phyloP scores from a whole-genome alignment of 2,329 filamentous ascomycete species.

The Talaromyces sp. region DNA sequence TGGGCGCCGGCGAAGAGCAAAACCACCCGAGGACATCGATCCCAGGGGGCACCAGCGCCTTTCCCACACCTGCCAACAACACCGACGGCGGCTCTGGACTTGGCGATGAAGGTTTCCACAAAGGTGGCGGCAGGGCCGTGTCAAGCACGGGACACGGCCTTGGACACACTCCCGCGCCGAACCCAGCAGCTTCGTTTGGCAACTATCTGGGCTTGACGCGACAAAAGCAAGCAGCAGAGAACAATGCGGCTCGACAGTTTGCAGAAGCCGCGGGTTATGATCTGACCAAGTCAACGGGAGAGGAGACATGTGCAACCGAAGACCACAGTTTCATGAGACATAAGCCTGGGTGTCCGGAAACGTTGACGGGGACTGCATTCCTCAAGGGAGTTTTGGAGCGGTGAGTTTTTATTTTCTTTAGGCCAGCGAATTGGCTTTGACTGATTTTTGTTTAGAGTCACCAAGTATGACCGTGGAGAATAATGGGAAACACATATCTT shows the following conservation, averaged over 20 bases:
- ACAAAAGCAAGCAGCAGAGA: conserved; percentile 13
- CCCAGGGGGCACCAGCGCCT: conserved; percentile 10
- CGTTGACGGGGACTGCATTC: conserved; percentile 1
- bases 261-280: not conserved
- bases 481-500: not conserved
- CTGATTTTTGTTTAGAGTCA: not conserved
- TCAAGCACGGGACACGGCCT: conserved; percentile 5
- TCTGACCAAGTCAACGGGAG: conserved; percentile 10
- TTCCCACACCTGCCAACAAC: conserved; percentile 12
- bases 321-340: conserved; percentile 11
- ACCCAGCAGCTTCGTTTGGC: conserved; percentile 21
- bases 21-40: conserved; percentile 6
- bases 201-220: conserved; percentile 22
- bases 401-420: not conserved
- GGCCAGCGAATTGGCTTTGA: not conserved
- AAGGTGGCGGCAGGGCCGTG: conserved; percentile 5
- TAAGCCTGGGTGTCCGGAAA: conserved; percentile 9
- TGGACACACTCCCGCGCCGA: conserved; percentile 7
- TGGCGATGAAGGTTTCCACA: conserved; percentile 7
- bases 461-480: not conserved
- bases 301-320: conserved; percentile 4
- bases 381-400: conserved; percentile 12
- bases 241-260: conserved; percentile 1
- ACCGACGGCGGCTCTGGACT: conserved; percentile 9
- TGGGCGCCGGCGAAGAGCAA: conserved; percentile 7